Base-by-base conservation (phyloP, 2,329 filamentous ascomycete genomes). In the Monosporascus ibericus region DNA sequence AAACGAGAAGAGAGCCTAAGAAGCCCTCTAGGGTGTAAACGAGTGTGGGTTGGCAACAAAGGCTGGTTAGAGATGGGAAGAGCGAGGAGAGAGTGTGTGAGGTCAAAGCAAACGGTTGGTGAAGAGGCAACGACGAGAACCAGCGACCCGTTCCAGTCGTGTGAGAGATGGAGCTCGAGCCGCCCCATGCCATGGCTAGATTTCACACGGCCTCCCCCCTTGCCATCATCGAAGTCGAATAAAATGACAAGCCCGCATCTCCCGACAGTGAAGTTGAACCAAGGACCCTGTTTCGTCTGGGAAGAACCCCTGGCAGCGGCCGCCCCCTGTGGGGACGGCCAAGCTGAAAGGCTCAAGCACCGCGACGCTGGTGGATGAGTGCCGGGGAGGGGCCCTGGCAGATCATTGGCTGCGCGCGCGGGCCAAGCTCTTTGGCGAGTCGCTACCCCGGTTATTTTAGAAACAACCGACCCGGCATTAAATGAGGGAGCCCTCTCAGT, bases 121-220 rank as follows among this genome's bases (percentile, higher is more conserved):
- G 59, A 60, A 55, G 58, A 63, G 56, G 56, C 56, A 48, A 55
- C 57, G 60, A 60, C 49, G 48, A 57, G 48, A 54, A 57, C 49
- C 54, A 52, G 58, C 36, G 55, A 54, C 52, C 52, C 52, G 46
- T 50, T 50, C 34, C 24, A 52, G 14, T 34, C 30, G 9, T 27
- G 27, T 34, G 30, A 49, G 24, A 48, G 55, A 55, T 52, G 55
- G 46, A 34, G 30, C 30, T 34, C 30, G 30, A 34, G 30, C 30
- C 30, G 30, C 30, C 30, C 30, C 9, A 9, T 34, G 30, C 30
- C 30, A 51, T 51, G 52, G 48, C 49, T 48, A 25, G 54, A 50
- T n/a, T 40, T 40, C 38, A n/a, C 38, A 40, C 38, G 38, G 6
- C 6, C 1, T 40, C 2, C 6, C 38, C 38, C 38, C 38, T 40